A percentile compares a stretch with the other conserved stretches of the same genome.
Evolutionary conservation across 2,329 filamentous ascomycete genomes (phyloP).

Genomic region (Hymenoscyphus salicellus): DNA sequence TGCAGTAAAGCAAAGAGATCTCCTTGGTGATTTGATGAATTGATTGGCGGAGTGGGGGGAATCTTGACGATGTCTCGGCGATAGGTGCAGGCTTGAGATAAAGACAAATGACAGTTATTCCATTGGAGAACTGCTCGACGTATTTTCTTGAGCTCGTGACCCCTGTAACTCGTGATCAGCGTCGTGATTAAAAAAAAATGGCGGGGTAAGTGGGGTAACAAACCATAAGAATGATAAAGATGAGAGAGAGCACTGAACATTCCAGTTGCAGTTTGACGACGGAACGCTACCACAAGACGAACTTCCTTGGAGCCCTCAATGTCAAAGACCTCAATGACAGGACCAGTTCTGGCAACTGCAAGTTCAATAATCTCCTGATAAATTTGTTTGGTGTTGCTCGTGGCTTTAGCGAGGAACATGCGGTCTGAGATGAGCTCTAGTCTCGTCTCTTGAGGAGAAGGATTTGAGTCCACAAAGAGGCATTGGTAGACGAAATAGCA

Average conservation of each 20-base stretch:
- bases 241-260: constrained; percentile 94
- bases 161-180: constrained; percentile 61
- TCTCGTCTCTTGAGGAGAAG: constrained; percentile 74
- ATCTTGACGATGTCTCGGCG: constrained; percentile 52
- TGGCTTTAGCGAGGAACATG: constrained; percentile 93
- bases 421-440: constrained; percentile 90
- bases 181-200: neutral
- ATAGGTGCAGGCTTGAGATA: constrained; percentile 76
- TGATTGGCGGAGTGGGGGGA: constrained; percentile 84
- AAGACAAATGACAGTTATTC: constrained; percentile 93
- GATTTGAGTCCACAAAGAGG: constrained; percentile 75
- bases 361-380: constrained; percentile 91
- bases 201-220: constrained; percentile 41
- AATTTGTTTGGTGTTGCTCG: constrained; percentile 89
- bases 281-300: constrained; percentile 90
- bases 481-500: constrained; percentile 99
- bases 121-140: constrained; percentile 97
- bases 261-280: constrained; percentile 84
- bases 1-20: constrained; percentile 92
- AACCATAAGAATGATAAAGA: constrained; percentile 95
- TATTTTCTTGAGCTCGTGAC: constrained; percentile 96
- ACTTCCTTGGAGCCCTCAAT: constrained; percentile 90
- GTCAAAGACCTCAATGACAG: constrained; percentile 97
- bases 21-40: constrained; percentile 99
- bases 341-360: constrained; percentile 79